These are phyloP conservation scores for Paraglomus occultum DNA, from an alignment of 192 early-diverging fungal species.

Conservation along the genomic window DNA sequence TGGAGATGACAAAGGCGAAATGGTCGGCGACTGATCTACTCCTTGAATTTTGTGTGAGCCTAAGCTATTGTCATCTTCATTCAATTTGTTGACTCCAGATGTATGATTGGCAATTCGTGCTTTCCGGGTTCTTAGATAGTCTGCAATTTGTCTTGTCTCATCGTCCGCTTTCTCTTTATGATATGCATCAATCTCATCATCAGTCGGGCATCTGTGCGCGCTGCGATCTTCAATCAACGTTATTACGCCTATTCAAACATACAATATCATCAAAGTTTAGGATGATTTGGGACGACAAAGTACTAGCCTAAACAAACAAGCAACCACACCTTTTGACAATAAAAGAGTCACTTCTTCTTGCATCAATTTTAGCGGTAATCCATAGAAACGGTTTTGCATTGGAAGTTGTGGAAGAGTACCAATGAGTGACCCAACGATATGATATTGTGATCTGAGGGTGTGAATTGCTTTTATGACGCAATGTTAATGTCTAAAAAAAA, in stretches of 20 bases:
- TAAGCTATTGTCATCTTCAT: background rate
- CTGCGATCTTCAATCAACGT: slow-evolving; percentile 21
- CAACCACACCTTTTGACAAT: slow-evolving; percentile 38
- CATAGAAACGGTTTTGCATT: slow-evolving; percentile 74
- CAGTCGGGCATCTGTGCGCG: slow-evolving; percentile 12
- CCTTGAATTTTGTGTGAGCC: slow-evolving; percentile 9
- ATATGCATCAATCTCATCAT: slow-evolving; percentile 12
- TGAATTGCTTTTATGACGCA: background rate
- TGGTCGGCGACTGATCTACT: background rate
- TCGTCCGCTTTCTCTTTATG: background rate
- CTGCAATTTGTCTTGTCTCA: slow-evolving; percentile 6
- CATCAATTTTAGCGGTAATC: slow-evolving; percentile 68
- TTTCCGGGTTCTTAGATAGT: background rate
- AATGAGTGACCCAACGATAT: slow-evolving; percentile 65
- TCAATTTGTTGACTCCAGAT: background rate
- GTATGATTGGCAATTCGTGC: background rate
- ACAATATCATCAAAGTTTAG: background rate
- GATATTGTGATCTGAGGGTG: slow-evolving; percentile 48
- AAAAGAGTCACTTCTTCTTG: slow-evolving; percentile 71
- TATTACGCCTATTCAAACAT: slow-evolving; percentile 21
- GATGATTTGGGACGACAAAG: background rate
- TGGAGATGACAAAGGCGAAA: too few species aligned
- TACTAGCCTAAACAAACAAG: background rate
- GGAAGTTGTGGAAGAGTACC: slow-evolving; percentile 69
- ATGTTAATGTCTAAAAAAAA: too few species aligned